phyloP scores from a whole-genome alignment of 2,329 filamentous ascomycete species.

The Teratosphaeria viscida region DNA sequence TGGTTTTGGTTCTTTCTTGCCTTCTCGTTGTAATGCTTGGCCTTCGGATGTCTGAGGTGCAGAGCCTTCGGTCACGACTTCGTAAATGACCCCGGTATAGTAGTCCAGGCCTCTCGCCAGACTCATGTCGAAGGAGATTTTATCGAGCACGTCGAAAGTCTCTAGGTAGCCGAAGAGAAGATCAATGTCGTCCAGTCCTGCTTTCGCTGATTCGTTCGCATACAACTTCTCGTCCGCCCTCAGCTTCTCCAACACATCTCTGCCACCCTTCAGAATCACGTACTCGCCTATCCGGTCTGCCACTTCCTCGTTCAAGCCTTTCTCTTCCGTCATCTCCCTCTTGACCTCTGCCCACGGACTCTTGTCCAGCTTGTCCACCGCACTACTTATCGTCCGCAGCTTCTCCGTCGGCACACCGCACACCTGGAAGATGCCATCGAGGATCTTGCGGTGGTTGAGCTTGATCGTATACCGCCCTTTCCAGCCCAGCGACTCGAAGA shows the following conservation, averaged over 20 bases:
- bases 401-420: conserved; percentile 81
- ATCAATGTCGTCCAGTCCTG: conserved; percentile 70
- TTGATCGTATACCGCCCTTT: conserved; percentile 73
- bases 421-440: conserved; percentile 85
- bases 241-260: conserved; percentile 53
- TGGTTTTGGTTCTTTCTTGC: conserved; percentile 41
- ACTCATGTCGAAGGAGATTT: conserved; percentile 79
- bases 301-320: conserved; percentile 64
- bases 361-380: conserved; percentile 94
- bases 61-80: conserved; percentile 74
- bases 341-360: conserved; percentile 76
- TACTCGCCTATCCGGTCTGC: conserved; percentile 83
- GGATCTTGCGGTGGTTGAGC: conserved; percentile 87
- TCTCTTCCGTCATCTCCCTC: conserved; percentile 88
- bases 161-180: conserved; percentile 74
- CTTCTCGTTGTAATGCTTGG: conserved; percentile 36
- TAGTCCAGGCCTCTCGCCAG: conserved; percentile 87
- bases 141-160: conserved; percentile 60
- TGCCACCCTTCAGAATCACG: conserved; percentile 67
- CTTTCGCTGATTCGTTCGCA: conserved; percentile 64
- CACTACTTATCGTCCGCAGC: conserved; percentile 79
- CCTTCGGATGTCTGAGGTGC: conserved; percentile 41
- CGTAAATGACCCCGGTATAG: conserved; percentile 84
- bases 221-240: conserved; percentile 52
- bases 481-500: conserved; percentile 73